Conservation (phyloP, 441 rosid genomes). For the Kokia cookei region DNA sequence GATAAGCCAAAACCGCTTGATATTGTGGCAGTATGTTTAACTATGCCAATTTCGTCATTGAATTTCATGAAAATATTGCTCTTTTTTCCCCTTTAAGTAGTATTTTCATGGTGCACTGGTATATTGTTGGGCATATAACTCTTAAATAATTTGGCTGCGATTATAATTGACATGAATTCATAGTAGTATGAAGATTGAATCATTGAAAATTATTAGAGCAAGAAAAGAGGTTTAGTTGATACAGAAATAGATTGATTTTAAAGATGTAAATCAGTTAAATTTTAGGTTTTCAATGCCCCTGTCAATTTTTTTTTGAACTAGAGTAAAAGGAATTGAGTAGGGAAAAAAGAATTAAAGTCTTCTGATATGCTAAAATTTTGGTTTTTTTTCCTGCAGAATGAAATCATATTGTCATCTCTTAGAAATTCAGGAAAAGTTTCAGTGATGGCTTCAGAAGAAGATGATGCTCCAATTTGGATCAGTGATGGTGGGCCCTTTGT, state of each 20-base stretch:
- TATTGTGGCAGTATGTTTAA: constrained; percentile 55
- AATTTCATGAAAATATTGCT: background rate
- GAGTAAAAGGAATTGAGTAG: background rate
- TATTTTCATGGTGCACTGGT: background rate
- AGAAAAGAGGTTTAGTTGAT: background rate
- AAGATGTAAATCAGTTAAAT: background rate
- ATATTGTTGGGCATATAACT: background rate
- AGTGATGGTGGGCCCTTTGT: constrained; percentile 66
- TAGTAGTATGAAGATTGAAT: background rate
- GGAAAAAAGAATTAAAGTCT: background rate
- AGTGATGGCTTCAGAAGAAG: constrained; percentile 95
- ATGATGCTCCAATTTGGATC: constrained; percentile 72
- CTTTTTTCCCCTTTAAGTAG: background rate
- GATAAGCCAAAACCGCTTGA: constrained; percentile 90
- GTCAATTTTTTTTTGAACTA: background rate
- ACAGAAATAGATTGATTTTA: background rate
- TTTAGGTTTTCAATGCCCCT: background rate
- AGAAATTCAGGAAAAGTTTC: constrained; percentile 81
- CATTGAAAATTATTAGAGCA: background rate
- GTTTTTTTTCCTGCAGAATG: constrained; percentile 45
- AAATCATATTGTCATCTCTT: constrained; percentile 70
- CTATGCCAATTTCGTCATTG: background rate
- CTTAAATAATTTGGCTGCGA: background rate
- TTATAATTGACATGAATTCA: background rate
- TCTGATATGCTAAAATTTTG: background rate